Evolutionary conservation across 2,329 filamentous ascomycete genomes (phyloP).

Genomic region (Pseudogymnoascus sp.): DNA sequence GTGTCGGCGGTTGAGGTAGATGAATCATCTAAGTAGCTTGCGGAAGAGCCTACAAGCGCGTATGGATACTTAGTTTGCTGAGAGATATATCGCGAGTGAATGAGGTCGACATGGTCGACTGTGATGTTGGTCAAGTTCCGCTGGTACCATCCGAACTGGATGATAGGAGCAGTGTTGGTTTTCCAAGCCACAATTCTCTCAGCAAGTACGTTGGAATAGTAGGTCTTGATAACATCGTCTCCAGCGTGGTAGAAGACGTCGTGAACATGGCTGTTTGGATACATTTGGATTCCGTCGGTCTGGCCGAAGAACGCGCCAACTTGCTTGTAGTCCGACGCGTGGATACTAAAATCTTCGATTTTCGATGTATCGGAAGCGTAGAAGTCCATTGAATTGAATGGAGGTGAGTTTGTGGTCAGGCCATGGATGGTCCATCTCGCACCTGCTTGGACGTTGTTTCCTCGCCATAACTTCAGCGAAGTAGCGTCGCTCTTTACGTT

Average conservation of each 20-base stretch:
- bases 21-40: constrained; percentile 8
- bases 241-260: constrained; percentile 31
- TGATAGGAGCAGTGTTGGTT: constrained; percentile 26
- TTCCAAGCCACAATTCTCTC: constrained; percentile 26
- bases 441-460: constrained; percentile 16
- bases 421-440: constrained; percentile 25
- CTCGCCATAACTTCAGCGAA: constrained; percentile 28
- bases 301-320: constrained; percentile 32
- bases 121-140: constrained; percentile 24
- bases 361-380: constrained; percentile 9
- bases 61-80: constrained; percentile 16
- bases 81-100: constrained; percentile 22
- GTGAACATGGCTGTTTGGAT: constrained; percentile 24
- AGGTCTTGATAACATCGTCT: constrained; percentile 32
- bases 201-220: constrained; percentile 25
- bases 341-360: constrained; percentile 21
- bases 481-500: constrained; percentile 24
- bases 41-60: constrained; percentile 20
- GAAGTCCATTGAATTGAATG: constrained; percentile 32
- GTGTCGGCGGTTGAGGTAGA: constrained; percentile 8
- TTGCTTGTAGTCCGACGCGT: constrained; percentile 31
- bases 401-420: constrained; percentile 27
- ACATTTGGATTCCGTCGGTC: constrained; percentile 31
- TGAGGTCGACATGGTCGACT: constrained; percentile 23
- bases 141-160: constrained; percentile 30